Evolutionary conservation across 164 flowering plant species (phyloP), one percentile per base, ranked within the genome.

Genomic region (Malania oleifera): DNA sequence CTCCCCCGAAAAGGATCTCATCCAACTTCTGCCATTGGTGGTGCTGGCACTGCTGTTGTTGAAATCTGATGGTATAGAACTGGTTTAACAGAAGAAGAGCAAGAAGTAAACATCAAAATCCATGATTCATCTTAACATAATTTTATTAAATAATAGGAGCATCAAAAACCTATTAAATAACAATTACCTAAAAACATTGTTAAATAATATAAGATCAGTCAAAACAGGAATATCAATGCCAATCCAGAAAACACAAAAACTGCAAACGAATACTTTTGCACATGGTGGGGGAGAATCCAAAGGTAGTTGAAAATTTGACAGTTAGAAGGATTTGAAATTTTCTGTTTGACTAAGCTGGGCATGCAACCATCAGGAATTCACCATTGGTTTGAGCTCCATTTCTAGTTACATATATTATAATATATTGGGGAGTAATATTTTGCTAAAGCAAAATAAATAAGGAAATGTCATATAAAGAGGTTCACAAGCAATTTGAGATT

Each of bases 1-100:
- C 17, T 82, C 85, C 1, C 72, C 67, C 6, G 86, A 76, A 14
- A 75, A 76, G 7, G 84, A 65, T 64, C 75, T 71, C 60, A 80
- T 62, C 87, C 91, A 82, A 31, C 84, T 70, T 57, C 80, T 69
- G 2, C 56, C 69, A 34, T 49, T 70, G 67, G 56, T 69, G 52
- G 11, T 52, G 63, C 25, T 67, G 70, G 63, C n/a, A n/a, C n/a
- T n/a, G n/a, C n/a, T 66, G 41, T 15, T 40, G 26, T 23, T 23
- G 14, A 75, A 77, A 64, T 86, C 93, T 17, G 81, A 61, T 40
- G 77, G 90, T 20, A 85, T 69, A 25, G 80, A 86, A 20, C 98
- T 91, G 87, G 15, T 65, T n/a, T 46, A 37, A 13, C 24, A 0
- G 2, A 46, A 20, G 2, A 37, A 25, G 7, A 26, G 27, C 23